Evolutionary conservation across 2,329 filamentous ascomycete species (phyloP).

Genomic region (Nemania sp.): DNA sequence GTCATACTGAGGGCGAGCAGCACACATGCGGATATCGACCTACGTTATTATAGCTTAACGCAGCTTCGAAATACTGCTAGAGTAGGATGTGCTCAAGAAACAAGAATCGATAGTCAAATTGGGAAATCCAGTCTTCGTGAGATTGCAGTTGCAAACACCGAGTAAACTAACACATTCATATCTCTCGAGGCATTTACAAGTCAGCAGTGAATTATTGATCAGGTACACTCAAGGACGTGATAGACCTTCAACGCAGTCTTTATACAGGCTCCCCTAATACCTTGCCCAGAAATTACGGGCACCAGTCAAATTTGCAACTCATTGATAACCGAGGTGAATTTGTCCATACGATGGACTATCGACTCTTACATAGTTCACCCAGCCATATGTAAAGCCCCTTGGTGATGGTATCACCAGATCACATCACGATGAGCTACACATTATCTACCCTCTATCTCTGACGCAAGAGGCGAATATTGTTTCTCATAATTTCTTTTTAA

Average conservation of each 20-base stretch:
- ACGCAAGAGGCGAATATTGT: background rate
- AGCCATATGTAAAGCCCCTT: constrained; percentile 18
- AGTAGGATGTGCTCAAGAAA: constrained; percentile 4
- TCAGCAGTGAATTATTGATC: constrained; percentile 3
- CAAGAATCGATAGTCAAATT: constrained; percentile 13
- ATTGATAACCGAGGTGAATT: constrained; percentile 30
- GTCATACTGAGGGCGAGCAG: constrained; percentile 2
- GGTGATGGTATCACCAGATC: background rate
- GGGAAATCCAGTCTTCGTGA: constrained; percentile 7
- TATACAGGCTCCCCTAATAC: background rate
- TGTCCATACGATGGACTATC: constrained; percentile 9
- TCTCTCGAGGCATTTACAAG: background rate
- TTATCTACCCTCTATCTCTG: background rate
- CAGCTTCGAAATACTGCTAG: background rate
- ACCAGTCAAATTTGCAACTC: background rate
- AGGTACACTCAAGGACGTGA: constrained; percentile 6
- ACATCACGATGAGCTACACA: constrained; percentile 6
- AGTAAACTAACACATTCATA: constrained; percentile 14
- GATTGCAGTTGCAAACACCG: constrained; percentile 8
- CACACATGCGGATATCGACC: constrained; percentile 1
- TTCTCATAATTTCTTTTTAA: background rate
- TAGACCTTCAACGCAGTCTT: background rate
- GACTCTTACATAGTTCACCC: background rate
- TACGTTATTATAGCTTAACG: constrained; percentile 12
- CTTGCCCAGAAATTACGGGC: background rate